Evolutionary conservation across 345 rosid genomes (phyloP).

Genomic region (Linum lewisii): DNA sequence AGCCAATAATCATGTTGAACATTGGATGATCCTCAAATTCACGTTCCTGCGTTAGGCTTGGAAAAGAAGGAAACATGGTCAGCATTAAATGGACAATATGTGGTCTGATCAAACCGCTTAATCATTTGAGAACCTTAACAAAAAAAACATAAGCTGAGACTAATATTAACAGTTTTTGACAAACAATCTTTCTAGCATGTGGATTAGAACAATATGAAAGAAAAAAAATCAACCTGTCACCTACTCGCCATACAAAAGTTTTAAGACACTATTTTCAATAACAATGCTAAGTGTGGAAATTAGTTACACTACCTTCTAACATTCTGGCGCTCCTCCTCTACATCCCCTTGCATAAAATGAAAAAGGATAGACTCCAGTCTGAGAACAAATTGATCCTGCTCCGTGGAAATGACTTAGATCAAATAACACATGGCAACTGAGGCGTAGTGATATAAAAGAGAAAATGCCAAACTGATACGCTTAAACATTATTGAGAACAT

Average conservation of each 20-base stretch:
- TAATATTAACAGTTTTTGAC: no score
- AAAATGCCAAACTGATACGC: neutral
- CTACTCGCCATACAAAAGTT: no score
- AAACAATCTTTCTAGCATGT: no score
- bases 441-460: neutral
- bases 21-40: slow-evolving; percentile 38
- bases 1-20: slow-evolving; percentile 43
- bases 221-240: no score
- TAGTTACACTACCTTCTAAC: slow-evolving; percentile 33
- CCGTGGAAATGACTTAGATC: slow-evolving; percentile 11
- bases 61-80: slow-evolving; percentile 12
- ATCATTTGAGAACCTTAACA: neutral
- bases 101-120: slow-evolving; percentile 1
- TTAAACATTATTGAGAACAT: neutral
- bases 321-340: slow-evolving; percentile 43
- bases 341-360: slow-evolving; percentile 35
- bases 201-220: no score
- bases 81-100: neutral
- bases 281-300: no score
- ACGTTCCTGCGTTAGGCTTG: slow-evolving; percentile 48
- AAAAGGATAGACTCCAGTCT: slow-evolving; percentile 59
- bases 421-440: neutral
- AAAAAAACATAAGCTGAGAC: neutral
- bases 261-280: no score
- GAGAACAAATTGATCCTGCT: slow-evolving; percentile 49